Evolutionary conservation across 2,329 filamentous ascomycete species (phyloP), one percentile per base, ranked within the genome.

Genomic region (Rutstroemia sp.): DNA sequence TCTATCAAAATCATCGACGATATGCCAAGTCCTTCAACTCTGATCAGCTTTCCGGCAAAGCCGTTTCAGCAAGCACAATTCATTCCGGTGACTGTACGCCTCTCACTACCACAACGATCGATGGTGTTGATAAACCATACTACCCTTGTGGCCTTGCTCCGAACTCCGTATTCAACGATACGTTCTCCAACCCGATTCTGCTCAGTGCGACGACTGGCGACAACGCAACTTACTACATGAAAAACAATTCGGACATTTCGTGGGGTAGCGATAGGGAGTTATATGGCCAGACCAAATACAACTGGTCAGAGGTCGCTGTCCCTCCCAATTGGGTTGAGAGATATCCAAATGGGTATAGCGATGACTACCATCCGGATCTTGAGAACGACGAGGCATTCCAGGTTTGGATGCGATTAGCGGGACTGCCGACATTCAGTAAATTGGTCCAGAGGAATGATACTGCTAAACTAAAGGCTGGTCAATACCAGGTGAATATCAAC

Each of bases 401-500:
- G 73, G 92, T 97, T 21, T 99, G 94, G 94, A 99, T 99, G 94
- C 85, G 94, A 65, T 95, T 95, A 1, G 94, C 94, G 23, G 94
- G 92, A 57, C 75, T 97, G 65, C 94, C 94, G 1, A 87, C 87
- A 5, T 99, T 99, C 71, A 96, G 89, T 80, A 99, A 99, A 75
- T 77, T 99, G 48, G 89, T 90, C 47, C 82, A 87, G 71, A 82
- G 91, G 58, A 96, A 96, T 68, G 87, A 96, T 69, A 77, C 76
- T 0, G 74, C 78, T 2, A 70, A 75, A 0, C 87, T 99, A 87
- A 66, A 69, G 36, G 68, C 75, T 16, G 94, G 92, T 27, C 82
- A 74, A 19, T 99, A 99, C 70, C 76, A 83, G 60, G 74, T 99
- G 53, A 77, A 87, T 51, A 87, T 97, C 61, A 78, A 84, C 57